Conservation (phyloP, 331 rosid genomes). For the Malus hybrid region DNA sequence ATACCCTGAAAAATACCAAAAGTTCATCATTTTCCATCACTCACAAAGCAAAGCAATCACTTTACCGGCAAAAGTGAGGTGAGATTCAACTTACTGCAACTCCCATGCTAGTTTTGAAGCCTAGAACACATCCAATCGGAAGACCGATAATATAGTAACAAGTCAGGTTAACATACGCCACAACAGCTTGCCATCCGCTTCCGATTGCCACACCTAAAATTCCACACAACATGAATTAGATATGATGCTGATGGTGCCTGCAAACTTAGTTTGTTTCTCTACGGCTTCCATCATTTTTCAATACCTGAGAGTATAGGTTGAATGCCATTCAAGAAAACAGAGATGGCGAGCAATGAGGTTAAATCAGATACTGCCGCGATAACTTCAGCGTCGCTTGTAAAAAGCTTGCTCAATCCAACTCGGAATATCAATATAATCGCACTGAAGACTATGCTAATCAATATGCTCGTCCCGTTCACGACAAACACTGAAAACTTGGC, state of each 20-base stretch:
- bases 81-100: constrained; percentile 43
- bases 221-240: not conserved
- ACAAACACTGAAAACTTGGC: constrained; percentile 61
- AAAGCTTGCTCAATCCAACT: constrained; percentile 48
- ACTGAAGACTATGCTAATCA: constrained; percentile 46
- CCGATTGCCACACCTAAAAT: constrained; percentile 73
- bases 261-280: not conserved
- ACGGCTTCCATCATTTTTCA: not conserved
- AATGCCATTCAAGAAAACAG: constrained; percentile 69
- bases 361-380: constrained; percentile 40
- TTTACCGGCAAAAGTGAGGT: not conserved
- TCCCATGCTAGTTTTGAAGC: constrained; percentile 56
- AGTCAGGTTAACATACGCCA: constrained; percentile 62
- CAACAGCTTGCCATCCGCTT: constrained; percentile 83
- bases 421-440: constrained; percentile 37
- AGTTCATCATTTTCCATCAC: not conserved
- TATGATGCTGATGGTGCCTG: not conserved
- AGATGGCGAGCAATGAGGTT: constrained; percentile 63
- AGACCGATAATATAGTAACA: constrained; percentile 62
- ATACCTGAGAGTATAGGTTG: constrained; percentile 77
- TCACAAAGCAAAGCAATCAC: not conserved
- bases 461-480: constrained; percentile 52
- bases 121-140: constrained; percentile 72
- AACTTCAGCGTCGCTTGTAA: constrained; percentile 37
- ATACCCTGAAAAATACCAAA: constrained; percentile 46